These are phyloP conservation scores for Hortiboletus campestris DNA, from an alignment of 768 basidiomycete species.

Conservation along the genomic window DNA sequence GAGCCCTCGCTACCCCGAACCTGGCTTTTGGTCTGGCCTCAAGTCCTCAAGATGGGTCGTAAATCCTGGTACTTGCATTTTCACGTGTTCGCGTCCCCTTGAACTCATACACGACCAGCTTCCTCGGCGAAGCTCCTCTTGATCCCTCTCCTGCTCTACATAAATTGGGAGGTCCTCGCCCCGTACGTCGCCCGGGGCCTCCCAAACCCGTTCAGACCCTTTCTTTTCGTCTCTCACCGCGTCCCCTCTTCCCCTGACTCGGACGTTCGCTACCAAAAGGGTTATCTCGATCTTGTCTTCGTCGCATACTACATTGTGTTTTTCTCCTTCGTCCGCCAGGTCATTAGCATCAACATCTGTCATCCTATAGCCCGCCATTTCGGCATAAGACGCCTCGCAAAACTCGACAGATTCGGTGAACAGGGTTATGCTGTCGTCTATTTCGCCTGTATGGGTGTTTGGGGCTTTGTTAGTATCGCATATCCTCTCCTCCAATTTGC, in stretches of 20 bases:
- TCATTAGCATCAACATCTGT: slow-evolving; percentile 61
- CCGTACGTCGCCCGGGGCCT: slow-evolving; percentile 46
- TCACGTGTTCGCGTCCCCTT: neutral
- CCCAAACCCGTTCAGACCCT: slow-evolving; percentile 68
- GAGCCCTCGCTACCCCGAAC: neutral
- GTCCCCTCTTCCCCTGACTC: slow-evolving; percentile 49
- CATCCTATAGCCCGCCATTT: slow-evolving; percentile 66
- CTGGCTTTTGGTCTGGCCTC: slow-evolving; percentile 48
- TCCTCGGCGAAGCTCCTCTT: slow-evolving; percentile 67
- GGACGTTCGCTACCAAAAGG: slow-evolving; percentile 68
- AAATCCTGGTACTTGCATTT: slow-evolving; percentile 51
- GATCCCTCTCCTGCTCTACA: slow-evolving; percentile 56
- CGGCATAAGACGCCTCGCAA: slow-evolving; percentile 63
- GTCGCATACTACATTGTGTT: slow-evolving; percentile 81
- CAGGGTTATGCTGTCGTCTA: slow-evolving; percentile 88
- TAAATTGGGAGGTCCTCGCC: slow-evolving; percentile 59
- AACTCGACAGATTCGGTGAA: slow-evolving; percentile 85
- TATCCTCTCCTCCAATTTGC: neutral
- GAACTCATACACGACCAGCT: slow-evolving; percentile 34
- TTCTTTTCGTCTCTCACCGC: slow-evolving; percentile 73
- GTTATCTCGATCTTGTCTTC: slow-evolving; percentile 74
- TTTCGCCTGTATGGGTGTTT: slow-evolving; percentile 63
- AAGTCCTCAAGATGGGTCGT: slow-evolving; percentile 65
- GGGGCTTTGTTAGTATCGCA: slow-evolving; percentile 67
- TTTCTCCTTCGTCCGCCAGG: slow-evolving; percentile 85